Base-by-base conservation (phyloP, 169 alveolate genomes). In the Fabrea salina region DNA sequence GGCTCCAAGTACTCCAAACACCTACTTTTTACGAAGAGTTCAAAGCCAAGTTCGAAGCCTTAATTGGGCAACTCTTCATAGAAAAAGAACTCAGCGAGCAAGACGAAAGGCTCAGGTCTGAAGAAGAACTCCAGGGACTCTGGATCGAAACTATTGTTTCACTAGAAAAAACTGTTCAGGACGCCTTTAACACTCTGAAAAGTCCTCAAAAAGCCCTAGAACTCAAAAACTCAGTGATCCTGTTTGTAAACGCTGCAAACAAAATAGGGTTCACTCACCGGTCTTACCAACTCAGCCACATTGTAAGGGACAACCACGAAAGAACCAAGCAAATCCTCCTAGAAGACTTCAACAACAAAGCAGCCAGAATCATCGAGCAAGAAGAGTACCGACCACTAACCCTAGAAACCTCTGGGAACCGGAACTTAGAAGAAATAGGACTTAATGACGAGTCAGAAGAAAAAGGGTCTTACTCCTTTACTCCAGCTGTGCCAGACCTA, bases 41-140 rank as follows among this genome's bases (percentile, higher is more conserved):
- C 11, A 68, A 22, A 37, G 57, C 40, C 2, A 40, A 47, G 25
- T 32, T 68, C 4, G 78, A 68, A 30, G 25, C 78, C 8, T 32
- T 68, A 19, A 13, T 43, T 19, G 78, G 78, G 8, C 78, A 68
- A 37, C 1, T 68, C 7, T 19, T 43, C 8, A 68, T 68, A 8
- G 78, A 68, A 30, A 68, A 68, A 47, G 78, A 68, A 43, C 33
- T 68, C 1, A 8, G 11, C n/a, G 64, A 68, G 41, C 78, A 68
- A 3, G 78, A 68, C 30, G 78, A 68, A 11, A 13, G 78, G 8
- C 67, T 68, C 44, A 37, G 78, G 2, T n/a, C 44, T 1, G 78
- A 68, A 43, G 78, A 68, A 22, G 78, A 68, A 39, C 57, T 68
- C 35, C 78, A 68, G 25, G 66, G 61, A 43, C 1, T 68, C n/a